Conservation (phyloP, 495 filamentous ascomycete genomes). For the Daldinia grandis region DNA sequence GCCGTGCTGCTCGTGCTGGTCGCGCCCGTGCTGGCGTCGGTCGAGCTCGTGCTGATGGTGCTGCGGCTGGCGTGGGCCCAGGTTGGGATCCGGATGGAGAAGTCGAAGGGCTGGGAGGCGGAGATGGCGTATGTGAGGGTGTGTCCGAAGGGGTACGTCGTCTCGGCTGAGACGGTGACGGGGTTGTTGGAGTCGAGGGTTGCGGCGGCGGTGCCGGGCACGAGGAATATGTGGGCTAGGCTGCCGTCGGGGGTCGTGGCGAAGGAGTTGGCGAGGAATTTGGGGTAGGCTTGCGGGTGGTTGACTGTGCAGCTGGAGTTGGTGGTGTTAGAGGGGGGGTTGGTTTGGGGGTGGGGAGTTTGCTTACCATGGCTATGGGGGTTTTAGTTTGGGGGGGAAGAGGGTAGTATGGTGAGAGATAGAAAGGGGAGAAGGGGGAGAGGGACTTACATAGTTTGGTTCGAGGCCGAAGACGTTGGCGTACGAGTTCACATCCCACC, state of each 20-base stretch:
- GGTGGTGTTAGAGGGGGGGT: background rate
- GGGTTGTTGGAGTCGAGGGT: constrained; percentile 23
- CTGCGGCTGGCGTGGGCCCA: constrained; percentile 49
- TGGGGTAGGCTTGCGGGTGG: constrained; percentile 67
- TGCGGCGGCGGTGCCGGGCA: constrained; percentile 41
- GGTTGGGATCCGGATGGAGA: constrained; percentile 60
- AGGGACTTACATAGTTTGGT: constrained; percentile 40
- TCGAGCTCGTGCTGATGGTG: constrained; percentile 26
- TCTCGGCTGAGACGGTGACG: constrained; percentile 42
- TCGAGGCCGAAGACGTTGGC: constrained; percentile 58
- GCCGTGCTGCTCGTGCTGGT: constrained; percentile 45
- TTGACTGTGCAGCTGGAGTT: constrained; percentile 70
- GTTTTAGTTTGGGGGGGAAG: background rate
- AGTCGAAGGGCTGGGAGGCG: constrained; percentile 50
- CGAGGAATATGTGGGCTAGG: constrained; percentile 55
- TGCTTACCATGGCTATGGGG: background rate
- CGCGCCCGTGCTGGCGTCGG: constrained; percentile 30
- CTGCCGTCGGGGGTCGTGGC: constrained; percentile 42
- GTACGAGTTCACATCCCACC: constrained; percentile 56
- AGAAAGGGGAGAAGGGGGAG: background rate
- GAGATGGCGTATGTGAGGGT: constrained; percentile 58
- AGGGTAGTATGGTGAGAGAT: background rate
- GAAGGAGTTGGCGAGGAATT: constrained; percentile 57
- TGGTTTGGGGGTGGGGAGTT: background rate
- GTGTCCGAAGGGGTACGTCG: constrained; percentile 63